These are phyloP conservation scores for Saturnispora serradocipensis DNA, from an alignment of 805 yeast species.

Conservation along the genomic window DNA sequence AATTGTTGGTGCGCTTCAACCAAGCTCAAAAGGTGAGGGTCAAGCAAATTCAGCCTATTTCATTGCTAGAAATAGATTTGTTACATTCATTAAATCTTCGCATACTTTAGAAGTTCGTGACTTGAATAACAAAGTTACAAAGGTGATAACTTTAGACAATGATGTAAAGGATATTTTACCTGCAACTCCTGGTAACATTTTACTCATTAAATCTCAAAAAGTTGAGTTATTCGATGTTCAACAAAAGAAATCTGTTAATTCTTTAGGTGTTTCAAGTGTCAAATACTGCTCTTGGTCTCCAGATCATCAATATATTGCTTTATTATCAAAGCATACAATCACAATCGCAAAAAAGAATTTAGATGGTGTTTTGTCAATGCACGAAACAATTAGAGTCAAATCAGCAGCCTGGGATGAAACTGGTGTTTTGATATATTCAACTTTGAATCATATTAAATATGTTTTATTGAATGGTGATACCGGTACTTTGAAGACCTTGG, in stretches of 20 bases:
- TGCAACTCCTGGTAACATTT: slow-evolving; percentile 77
- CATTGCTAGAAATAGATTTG: slow-evolving; percentile 92
- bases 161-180: slow-evolving; percentile 61
- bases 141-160: slow-evolving; percentile 59
- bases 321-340: slow-evolving; percentile 85
- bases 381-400: slow-evolving; percentile 93
- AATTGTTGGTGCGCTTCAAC: slow-evolving; percentile 89
- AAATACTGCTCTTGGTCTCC: slow-evolving; percentile 85
- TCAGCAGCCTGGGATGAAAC: slow-evolving; percentile 97
- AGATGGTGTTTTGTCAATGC: slow-evolving; percentile 73
- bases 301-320: slow-evolving; percentile 80
- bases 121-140: slow-evolving; percentile 71
- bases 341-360: slow-evolving; percentile 76
- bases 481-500: slow-evolving; percentile 90
- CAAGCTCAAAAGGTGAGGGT: slow-evolving; percentile 70
- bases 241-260: slow-evolving; percentile 72
- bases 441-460: slow-evolving; percentile 92
- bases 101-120: slow-evolving; percentile 77
- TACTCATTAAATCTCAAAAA: slow-evolving; percentile 60
- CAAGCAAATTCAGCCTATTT: slow-evolving; percentile 80
- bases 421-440: slow-evolving; percentile 85
- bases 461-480: slow-evolving; percentile 87
- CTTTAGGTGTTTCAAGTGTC: slow-evolving; percentile 62
- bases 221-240: slow-evolving; percentile 87
- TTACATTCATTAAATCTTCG: slow-evolving; percentile 56